A percentile compares a stretch with the other conserved stretches of the same genome.
Evolutionary conservation across 805 yeast species (phyloP).

Genomic region (Grigorovia transvaalensis): DNA sequence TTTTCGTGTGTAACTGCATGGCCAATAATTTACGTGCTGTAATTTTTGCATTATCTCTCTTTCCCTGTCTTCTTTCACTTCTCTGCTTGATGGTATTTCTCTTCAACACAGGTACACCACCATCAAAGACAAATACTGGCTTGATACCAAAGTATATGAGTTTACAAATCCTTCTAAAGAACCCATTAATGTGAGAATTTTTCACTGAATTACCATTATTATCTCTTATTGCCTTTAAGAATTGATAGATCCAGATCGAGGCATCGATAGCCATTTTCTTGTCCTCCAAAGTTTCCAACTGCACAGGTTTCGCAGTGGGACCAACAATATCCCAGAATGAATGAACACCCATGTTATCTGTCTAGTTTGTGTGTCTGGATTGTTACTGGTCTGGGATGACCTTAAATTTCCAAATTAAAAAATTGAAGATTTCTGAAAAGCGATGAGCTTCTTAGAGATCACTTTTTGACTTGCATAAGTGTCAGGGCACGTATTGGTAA

Average conservation of each 20-base stretch:
- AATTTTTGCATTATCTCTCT: conserved; percentile 53
- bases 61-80: conserved; percentile 62
- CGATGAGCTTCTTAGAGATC: too few relatives aligned
- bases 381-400: too few relatives aligned
- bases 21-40: conserved; percentile 80
- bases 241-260: conserved; percentile 96
- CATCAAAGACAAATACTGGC: conserved; percentile 92
- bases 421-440: too few relatives aligned
- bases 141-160: conserved; percentile 73
- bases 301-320: conserved; percentile 82
- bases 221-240: conserved; percentile 88
- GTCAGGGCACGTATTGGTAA: too few relatives aligned
- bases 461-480: too few relatives aligned
- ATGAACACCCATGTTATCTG: conserved; percentile 75
- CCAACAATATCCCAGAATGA: conserved; percentile 88
- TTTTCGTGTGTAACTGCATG: conserved; percentile 49
- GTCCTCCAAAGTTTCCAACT: conserved; percentile 72
- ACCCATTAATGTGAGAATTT: conserved; percentile 89
- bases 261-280: conserved; percentile 90
- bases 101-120: conserved; percentile 83
- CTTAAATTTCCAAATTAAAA: too few relatives aligned
- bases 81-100: conserved; percentile 66
- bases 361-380: too few relatives aligned
- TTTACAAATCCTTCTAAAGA: conserved; percentile 87
- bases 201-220: conserved; percentile 65